Evolutionary conservation across 805 yeast genomes (phyloP).

Genomic region (Ogataea neopini): DNA sequence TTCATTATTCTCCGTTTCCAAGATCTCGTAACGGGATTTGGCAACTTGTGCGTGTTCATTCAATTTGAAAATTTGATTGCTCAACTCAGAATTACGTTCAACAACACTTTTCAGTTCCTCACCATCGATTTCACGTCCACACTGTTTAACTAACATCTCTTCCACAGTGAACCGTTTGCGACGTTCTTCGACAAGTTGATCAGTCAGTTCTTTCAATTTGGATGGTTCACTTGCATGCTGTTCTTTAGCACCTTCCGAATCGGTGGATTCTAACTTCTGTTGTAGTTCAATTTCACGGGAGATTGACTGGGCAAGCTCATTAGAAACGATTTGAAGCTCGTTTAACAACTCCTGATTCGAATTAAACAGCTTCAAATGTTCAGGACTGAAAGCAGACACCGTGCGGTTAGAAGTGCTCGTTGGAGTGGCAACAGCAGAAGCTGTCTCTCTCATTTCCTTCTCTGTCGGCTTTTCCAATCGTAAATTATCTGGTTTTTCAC

Average conservation of each 20-base stretch:
- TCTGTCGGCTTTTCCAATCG: neutral
- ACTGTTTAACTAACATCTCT: conserved; percentile 56
- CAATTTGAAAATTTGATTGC: conserved; percentile 46
- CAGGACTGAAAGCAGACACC: conserved; percentile 44
- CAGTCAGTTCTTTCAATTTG: conserved; percentile 53
- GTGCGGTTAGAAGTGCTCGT: neutral
- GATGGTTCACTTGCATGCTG: conserved; percentile 38
- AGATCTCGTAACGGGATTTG: conserved; percentile 46
- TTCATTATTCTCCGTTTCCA: conserved; percentile 37
- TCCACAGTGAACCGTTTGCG: conserved; percentile 67
- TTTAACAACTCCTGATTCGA: conserved; percentile 59
- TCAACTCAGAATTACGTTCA: conserved; percentile 55
- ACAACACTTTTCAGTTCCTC: conserved; percentile 55
- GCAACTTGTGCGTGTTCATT: conserved; percentile 50
- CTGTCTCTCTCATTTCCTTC: neutral
- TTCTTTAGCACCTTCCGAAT: conserved; percentile 28
- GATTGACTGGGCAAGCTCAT: conserved; percentile 72
- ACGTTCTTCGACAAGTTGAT: conserved; percentile 63
- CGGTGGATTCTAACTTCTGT: conserved; percentile 33
- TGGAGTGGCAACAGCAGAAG: neutral
- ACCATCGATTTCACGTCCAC: conserved; percentile 44
- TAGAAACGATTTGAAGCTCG: conserved; percentile 68
- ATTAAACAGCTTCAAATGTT: conserved; percentile 61
- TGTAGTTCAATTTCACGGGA: conserved; percentile 68
- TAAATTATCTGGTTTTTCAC: neutral